Conservation (phyloP, 1,284 basidiomycete genomes). For the Puccinia coronata region DNA sequence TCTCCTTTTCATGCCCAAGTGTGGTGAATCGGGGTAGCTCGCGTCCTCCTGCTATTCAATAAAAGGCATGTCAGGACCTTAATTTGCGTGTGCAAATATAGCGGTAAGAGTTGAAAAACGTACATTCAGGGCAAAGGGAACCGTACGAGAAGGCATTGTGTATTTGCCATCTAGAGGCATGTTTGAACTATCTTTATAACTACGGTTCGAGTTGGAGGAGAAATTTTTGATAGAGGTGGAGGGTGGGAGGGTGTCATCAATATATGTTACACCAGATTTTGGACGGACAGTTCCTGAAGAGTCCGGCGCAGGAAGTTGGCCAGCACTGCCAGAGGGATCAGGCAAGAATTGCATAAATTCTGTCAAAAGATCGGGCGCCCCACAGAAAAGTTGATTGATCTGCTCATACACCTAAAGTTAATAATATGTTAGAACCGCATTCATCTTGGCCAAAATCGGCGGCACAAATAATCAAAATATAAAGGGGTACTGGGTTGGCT, state of each 20-base stretch:
- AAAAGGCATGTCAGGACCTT: slow-evolving; percentile 2
- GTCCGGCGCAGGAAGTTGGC: slow-evolving; percentile 16
- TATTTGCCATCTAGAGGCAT: slow-evolving; percentile 20
- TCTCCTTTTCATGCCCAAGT: slow-evolving; percentile 18
- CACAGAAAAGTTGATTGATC: slow-evolving; percentile 87
- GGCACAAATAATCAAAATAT: slow-evolving; percentile 33
- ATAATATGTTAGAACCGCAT: slow-evolving; percentile 50
- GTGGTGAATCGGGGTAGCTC: neutral
- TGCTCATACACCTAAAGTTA: slow-evolving; percentile 83
- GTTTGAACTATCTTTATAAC: slow-evolving; percentile 13
- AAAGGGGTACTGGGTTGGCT: slow-evolving; percentile 50
- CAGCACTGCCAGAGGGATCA: slow-evolving; percentile 61
- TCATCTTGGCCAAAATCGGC: neutral
- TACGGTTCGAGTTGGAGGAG: slow-evolving; percentile 13
- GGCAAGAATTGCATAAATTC: slow-evolving; percentile 98
- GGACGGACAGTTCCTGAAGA: neutral
- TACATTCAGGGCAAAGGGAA: slow-evolving; percentile 2
- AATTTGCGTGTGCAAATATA: slow-evolving; percentile 11
- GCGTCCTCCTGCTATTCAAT: slow-evolving; percentile 19
- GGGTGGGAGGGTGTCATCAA: slow-evolving; percentile 9
- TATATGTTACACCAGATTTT: neutral
- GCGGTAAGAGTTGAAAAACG: slow-evolving; percentile 12
- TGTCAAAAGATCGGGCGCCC: slow-evolving; percentile 84
- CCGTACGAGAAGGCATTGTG: slow-evolving; percentile 6
- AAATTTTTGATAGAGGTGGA: slow-evolving; percentile 3